phyloP scores from a whole-genome alignment of 2,329 filamentous ascomycete genomes.

The Calonectria pseudoturangicola region DNA sequence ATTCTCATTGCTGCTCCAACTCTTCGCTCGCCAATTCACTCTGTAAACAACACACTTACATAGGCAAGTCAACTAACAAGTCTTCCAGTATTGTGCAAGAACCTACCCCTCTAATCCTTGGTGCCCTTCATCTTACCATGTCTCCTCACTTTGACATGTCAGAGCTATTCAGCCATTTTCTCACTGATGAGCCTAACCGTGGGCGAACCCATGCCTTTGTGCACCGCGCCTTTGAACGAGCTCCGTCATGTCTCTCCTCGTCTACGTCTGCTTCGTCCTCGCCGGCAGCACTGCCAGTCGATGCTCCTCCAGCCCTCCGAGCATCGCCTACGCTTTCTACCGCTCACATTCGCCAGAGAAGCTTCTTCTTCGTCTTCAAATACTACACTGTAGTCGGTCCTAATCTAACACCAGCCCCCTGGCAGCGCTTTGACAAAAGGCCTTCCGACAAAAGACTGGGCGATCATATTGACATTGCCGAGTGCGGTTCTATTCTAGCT shows the following conservation, averaged over 20 bases:
- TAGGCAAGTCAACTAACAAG: slow-evolving; percentile 29
- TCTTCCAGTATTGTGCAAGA: slow-evolving; percentile 73
- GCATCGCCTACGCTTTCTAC: slow-evolving; percentile 53
- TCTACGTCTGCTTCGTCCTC: slow-evolving; percentile 46
- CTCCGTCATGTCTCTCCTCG: slow-evolving; percentile 40
- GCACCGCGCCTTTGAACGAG: slow-evolving; percentile 67
- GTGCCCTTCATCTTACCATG: slow-evolving; percentile 75
- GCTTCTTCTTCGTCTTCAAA: slow-evolving; percentile 79
- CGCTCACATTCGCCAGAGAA: slow-evolving; percentile 70
- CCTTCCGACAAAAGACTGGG: slow-evolving; percentile 60
- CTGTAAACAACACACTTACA: background rate
- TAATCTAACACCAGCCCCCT: slow-evolving; percentile 73
- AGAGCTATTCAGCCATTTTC: slow-evolving; percentile 73
- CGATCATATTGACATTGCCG: slow-evolving; percentile 75
- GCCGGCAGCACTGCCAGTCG: slow-evolving; percentile 35
- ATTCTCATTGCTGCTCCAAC: background rate
- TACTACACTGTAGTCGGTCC: slow-evolving; percentile 78
- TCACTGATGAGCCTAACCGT: slow-evolving; percentile 67
- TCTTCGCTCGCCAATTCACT: background rate
- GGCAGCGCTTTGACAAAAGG: slow-evolving; percentile 74
- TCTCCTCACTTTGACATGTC: slow-evolving; percentile 77
- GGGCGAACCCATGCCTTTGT: slow-evolving; percentile 68
- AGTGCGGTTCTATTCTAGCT: slow-evolving; percentile 76
- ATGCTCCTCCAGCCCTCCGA: slow-evolving; percentile 21
- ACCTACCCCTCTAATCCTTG: slow-evolving; percentile 76